Conservation (phyloP, 352 stramenopile genomes). For the Thalassiosira hispida region DNA sequence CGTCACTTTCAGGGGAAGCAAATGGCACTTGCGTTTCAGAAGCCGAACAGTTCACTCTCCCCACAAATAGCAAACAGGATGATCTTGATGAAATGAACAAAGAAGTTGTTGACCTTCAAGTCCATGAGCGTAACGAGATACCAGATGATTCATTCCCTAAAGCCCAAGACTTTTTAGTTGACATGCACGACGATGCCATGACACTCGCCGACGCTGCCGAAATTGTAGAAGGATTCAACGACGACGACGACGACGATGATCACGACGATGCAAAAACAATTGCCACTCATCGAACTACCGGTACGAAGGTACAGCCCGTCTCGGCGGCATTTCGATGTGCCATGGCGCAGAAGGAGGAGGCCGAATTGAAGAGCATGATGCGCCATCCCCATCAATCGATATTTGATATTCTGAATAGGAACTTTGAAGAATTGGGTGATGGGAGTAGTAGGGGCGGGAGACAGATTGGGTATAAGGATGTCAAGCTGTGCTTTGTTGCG, state of each 20-base stretch:
- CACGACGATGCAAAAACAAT: conserved; percentile 39
- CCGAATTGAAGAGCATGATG: conserved; percentile 17
- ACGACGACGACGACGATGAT: conserved; percentile 22
- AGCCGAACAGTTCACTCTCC: not conserved
- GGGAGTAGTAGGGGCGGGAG: conserved; percentile 7
- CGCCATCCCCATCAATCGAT: conserved; percentile 59
- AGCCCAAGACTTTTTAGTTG: conserved; percentile 56
- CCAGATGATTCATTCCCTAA: conserved; percentile 58
- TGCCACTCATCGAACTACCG: conserved; percentile 38
- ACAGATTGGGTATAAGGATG: conserved; percentile 53
- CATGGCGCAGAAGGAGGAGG: conserved; percentile 25
- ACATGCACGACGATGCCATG: conserved; percentile 24
- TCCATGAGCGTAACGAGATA: not conserved
- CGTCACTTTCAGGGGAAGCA: conserved; percentile 11
- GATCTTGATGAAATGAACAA: not conserved
- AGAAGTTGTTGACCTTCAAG: not conserved
- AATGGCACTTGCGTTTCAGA: not conserved
- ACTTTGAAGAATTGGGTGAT: conserved; percentile 63
- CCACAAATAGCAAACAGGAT: not conserved
- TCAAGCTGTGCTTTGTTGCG: conserved; percentile 72
- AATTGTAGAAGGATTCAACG: conserved; percentile 55
- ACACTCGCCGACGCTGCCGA: conserved; percentile 32
- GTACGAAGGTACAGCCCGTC: conserved; percentile 36
- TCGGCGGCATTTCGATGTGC: conserved; percentile 41
- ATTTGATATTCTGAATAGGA: conserved; percentile 71